Conservation (phyloP, 805 yeast species). For the Candida wancherniae region DNA sequence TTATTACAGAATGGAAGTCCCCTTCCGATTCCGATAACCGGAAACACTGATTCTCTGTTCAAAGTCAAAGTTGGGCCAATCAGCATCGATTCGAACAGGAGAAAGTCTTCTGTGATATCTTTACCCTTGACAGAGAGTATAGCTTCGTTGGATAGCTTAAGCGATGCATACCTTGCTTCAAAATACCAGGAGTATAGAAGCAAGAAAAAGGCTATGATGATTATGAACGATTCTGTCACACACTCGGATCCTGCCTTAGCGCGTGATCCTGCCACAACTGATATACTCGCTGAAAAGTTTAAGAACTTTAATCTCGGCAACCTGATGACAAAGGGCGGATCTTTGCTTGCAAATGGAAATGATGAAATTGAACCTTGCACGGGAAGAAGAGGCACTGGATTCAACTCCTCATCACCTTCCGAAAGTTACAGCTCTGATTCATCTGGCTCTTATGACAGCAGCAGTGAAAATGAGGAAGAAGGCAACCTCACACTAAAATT, state of each 20-base stretch:
- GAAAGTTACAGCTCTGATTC: slow-evolving; percentile 11
- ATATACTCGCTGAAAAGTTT: slow-evolving; percentile 23
- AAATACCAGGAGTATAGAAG: slow-evolving; percentile 32
- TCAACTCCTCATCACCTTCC: slow-evolving; percentile 12
- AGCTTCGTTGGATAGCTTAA: slow-evolving; percentile 71
- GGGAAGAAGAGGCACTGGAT: not conserved
- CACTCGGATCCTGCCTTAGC: slow-evolving; percentile 9
- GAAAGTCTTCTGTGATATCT: slow-evolving; percentile 65
- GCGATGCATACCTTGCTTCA: slow-evolving; percentile 48
- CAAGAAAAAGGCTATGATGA: slow-evolving; percentile 9
- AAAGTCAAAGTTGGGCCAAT: slow-evolving; percentile 34
- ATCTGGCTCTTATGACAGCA: slow-evolving; percentile 14
- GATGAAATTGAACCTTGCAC: slow-evolving; percentile 22
- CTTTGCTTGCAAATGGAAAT: slow-evolving; percentile 5
- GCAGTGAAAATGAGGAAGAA: slow-evolving; percentile 35
- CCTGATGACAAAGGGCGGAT: slow-evolving; percentile 27
- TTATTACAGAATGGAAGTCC: slow-evolving; percentile 1
- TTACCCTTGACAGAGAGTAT: slow-evolving; percentile 69
- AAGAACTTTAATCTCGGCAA: slow-evolving; percentile 31
- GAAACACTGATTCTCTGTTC: slow-evolving; percentile 8
- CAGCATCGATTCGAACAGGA: slow-evolving; percentile 18
- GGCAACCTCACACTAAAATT: slow-evolving; percentile 44
- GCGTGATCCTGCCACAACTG: slow-evolving; percentile 2
- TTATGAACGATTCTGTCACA: slow-evolving; percentile 4
- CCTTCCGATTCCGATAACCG: slow-evolving; percentile 1